Percentiles rank a stretch among this genome's conserved stretches.
Evolutionary conservation across 129 eudicot species (phyloP).

Genomic region (Calendula officinalis): DNA sequence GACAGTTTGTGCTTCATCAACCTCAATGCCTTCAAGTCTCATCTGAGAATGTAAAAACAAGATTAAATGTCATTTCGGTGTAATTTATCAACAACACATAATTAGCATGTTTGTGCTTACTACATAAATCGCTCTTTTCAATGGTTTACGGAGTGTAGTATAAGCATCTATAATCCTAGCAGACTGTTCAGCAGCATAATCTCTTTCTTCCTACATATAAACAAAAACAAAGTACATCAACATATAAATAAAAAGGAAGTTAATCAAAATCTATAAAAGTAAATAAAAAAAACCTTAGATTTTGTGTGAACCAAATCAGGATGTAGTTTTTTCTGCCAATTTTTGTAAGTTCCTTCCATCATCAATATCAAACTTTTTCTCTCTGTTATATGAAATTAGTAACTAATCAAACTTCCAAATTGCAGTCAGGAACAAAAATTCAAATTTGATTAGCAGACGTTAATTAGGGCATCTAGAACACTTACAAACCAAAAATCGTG

Average conservation of each 20-base stretch:
- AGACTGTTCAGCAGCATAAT: constrained; percentile 95
- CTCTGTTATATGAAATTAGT: constrained; percentile 37
- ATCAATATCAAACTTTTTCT: constrained; percentile 53
- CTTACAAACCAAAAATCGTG: constrained; percentile 73
- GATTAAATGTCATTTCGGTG: too few species aligned
- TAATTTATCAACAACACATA: not conserved
- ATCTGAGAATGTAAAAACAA: constrained; percentile 38
- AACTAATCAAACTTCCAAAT: not conserved
- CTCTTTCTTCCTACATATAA: constrained; percentile 63
- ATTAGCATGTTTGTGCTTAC: constrained; percentile 37
- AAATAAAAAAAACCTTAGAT: constrained; percentile 58
- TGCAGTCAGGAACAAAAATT: not conserved
- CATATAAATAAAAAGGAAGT: not conserved
- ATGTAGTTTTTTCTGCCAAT: constrained; percentile 91
- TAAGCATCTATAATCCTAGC: constrained; percentile 84
- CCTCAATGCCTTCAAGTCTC: constrained; percentile 70
- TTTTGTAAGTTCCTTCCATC: constrained; percentile 72
- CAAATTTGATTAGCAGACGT: too few species aligned
- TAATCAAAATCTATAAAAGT: not conserved
- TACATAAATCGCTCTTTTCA: constrained; percentile 73
- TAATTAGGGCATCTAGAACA: not conserved
- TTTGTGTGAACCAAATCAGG: constrained; percentile 92
- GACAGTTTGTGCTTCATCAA: constrained; percentile 80
- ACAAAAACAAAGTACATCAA: not conserved
- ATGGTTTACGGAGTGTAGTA: constrained; percentile 69